Evolutionary conservation across 1,284 basidiomycete genomes (phyloP), one percentile per base, ranked within the genome.

Genomic region (Microbotryomycetes sp.): DNA sequence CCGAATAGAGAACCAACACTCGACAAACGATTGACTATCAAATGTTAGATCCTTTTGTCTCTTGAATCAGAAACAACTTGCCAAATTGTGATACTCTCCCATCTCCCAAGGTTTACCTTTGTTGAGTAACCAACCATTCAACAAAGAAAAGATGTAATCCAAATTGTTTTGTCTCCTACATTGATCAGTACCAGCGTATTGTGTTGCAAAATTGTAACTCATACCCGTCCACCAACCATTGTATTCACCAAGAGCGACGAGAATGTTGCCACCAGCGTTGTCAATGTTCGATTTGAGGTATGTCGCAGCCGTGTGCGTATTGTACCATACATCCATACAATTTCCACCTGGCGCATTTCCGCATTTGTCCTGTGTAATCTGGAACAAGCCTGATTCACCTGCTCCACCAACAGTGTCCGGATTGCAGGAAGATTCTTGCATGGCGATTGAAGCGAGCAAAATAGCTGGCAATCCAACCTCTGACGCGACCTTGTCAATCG

Each of bases 341-440:
- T 36, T 60, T 6, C 81, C 82, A 15, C 76, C 76, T 3, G 85
- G 83, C 0, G 84, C 84, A 59, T 78, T 82, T 50, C 74, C 80
- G 71, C 89, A 93, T 76, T 92, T 92, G 69, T 88, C 87, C 51
- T 77, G 74, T 16, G 86, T 87, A 70, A 92, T 80, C 76, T 93
- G 89, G 88, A 9, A 29, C 23, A 49, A 36, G 46, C 15, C 32
- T 16, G 6, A 14, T 45, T 42, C 53, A 22, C n/a, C 23, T 25
- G 22, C 7, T 9, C 53, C 15, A 29, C n/a, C 52, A 3, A 23
- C n/a, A 31, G 23, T 57, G 47, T 4, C 6, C 32, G 81, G 69
- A 42, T 86, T 84, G 79, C 90, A 93, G 47, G 81, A 79, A 42
- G 83, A 85, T 76, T 87, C 86, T 74, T 87, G 85, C 84, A 93